A percentile compares a stretch with the other conserved stretches of the same genome.
These are phyloP conservation scores for Kalanchoe fedtschenkoi DNA, from an alignment of 164 flowering plant species.

Conservation along the genomic window DNA sequence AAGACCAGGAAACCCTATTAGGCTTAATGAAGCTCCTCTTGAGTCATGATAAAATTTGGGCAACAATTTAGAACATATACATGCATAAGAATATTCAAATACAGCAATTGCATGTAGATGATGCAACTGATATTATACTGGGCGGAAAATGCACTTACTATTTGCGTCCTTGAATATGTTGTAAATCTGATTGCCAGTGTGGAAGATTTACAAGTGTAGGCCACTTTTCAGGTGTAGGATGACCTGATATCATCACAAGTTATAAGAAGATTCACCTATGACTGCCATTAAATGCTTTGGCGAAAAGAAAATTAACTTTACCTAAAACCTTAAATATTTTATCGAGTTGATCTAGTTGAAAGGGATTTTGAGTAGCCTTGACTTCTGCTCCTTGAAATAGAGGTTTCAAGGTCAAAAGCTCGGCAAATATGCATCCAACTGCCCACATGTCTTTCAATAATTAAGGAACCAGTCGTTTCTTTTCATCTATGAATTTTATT, in stretches of 20 bases:
- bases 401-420: slow-evolving; percentile 88
- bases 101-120: neutral
- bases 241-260: slow-evolving; percentile 35
- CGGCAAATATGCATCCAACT: slow-evolving; percentile 99
- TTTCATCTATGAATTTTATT: neutral
- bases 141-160: slow-evolving; percentile 36
- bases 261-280: neutral
- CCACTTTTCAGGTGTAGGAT: slow-evolving; percentile 96
- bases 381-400: slow-evolving; percentile 98
- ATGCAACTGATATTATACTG: neutral
- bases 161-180: slow-evolving; percentile 80
- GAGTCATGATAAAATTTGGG: neutral
- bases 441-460: slow-evolving; percentile 88
- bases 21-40: neutral
- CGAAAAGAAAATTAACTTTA: slow-evolving; percentile 16
- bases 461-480: slow-evolving; percentile 11
- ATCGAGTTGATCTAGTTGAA: slow-evolving; percentile 99
- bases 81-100: neutral
- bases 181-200: slow-evolving; percentile 75
- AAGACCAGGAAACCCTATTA: neutral
- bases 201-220: slow-evolving; percentile 84
- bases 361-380: slow-evolving; percentile 78
- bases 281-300: slow-evolving; percentile 4
- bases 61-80: neutral
- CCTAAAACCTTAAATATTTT: slow-evolving; percentile 94